These are phyloP conservation scores for Daldinia caldariorum DNA, from an alignment of 495 filamentous ascomycete species.

Conservation along the genomic window DNA sequence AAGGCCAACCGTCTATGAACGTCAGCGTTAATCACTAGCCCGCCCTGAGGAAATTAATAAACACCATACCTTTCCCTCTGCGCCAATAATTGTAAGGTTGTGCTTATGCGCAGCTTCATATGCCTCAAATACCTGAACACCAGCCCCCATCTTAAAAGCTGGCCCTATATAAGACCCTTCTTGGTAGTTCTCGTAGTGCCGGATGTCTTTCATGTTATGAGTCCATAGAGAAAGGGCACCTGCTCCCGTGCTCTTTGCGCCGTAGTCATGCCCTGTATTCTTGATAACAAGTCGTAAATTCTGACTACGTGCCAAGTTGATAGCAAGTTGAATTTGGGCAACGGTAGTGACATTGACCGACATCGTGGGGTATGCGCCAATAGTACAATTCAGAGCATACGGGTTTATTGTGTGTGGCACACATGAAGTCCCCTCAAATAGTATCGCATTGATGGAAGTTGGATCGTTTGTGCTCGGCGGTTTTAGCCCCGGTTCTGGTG, in stretches of 20 bases:
- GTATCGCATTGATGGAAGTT: slow-evolving; percentile 60
- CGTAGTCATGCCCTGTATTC: slow-evolving; percentile 76
- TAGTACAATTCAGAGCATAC: slow-evolving; percentile 59
- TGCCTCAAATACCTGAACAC: slow-evolving; percentile 58
- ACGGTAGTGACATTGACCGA: slow-evolving; percentile 66
- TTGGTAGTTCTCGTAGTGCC: slow-evolving; percentile 54
- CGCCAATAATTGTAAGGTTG: slow-evolving; percentile 59
- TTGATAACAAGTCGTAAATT: slow-evolving; percentile 71
- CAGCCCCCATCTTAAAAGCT: slow-evolving; percentile 61
- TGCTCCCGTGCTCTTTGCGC: slow-evolving; percentile 59
- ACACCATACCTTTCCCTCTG: slow-evolving; percentile 54
- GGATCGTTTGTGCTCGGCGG: slow-evolving; percentile 53
- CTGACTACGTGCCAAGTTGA: slow-evolving; percentile 69
- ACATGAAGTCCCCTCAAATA: slow-evolving; percentile 52
- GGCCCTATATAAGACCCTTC: slow-evolving; percentile 55
- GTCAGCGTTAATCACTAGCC: slow-evolving; percentile 4
- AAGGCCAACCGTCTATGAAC: slow-evolving; percentile 58
- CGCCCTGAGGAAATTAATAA: not conserved
- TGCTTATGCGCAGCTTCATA: slow-evolving; percentile 53
- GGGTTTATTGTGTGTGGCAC: slow-evolving; percentile 59
- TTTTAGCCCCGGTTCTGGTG: slow-evolving; percentile 23
- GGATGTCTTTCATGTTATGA: slow-evolving; percentile 65
- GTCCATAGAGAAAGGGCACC: slow-evolving; percentile 70
- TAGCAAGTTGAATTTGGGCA: slow-evolving; percentile 65
- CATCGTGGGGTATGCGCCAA: slow-evolving; percentile 68